Evolutionary conservation across 23 red algal genomes (phyloP).

Genomic region (Agarophyton chilense): DNA sequence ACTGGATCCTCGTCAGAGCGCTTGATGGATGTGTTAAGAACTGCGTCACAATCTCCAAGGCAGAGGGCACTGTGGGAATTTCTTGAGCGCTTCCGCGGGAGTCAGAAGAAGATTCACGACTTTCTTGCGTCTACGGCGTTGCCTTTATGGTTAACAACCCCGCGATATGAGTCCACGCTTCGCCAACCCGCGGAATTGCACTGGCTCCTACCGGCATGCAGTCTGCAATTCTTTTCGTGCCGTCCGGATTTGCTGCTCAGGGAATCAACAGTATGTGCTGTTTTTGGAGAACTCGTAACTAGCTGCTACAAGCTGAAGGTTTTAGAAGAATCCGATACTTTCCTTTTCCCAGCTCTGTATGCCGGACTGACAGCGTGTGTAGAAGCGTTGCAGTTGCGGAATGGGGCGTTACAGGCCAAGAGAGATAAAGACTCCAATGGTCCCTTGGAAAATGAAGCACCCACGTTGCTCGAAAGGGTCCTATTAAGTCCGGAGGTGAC

Average conservation of each 20-base stretch:
- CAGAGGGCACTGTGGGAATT: slow-evolving; percentile 35
- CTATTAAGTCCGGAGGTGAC: slow-evolving; percentile 50
- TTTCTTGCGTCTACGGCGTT: slow-evolving; percentile 46
- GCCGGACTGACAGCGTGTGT: slow-evolving; percentile 38
- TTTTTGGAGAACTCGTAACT: slow-evolving; percentile 43
- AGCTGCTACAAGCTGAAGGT: slow-evolving; percentile 11
- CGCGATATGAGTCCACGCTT: slow-evolving; percentile 3
- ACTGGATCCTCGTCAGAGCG: slow-evolving; percentile 19
- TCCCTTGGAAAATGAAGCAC: background rate
- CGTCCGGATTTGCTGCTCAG: slow-evolving; percentile 22
- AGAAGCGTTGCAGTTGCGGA: slow-evolving; percentile 44
- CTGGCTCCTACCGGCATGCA: slow-evolving; percentile 62
- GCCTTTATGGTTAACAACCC: slow-evolving; percentile 51
- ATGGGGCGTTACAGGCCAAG: slow-evolving; percentile 19
- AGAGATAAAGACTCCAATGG: background rate
- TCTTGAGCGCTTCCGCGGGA: slow-evolving; percentile 31
- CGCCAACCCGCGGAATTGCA: slow-evolving; percentile 29
- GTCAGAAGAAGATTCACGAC: slow-evolving; percentile 26
- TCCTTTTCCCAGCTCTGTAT: slow-evolving; percentile 50
- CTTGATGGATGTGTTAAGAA: slow-evolving; percentile 30
- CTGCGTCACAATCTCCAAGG: slow-evolving; percentile 8
- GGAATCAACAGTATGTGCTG: slow-evolving; percentile 33
- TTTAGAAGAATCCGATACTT: slow-evolving; percentile 34
- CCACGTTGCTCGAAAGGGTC: slow-evolving; percentile 39
- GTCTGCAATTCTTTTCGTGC: slow-evolving; percentile 46